Evolutionary conservation across 2,329 filamentous ascomycete genomes (phyloP).

Genomic region (Pseudogymnoascus sp.): DNA sequence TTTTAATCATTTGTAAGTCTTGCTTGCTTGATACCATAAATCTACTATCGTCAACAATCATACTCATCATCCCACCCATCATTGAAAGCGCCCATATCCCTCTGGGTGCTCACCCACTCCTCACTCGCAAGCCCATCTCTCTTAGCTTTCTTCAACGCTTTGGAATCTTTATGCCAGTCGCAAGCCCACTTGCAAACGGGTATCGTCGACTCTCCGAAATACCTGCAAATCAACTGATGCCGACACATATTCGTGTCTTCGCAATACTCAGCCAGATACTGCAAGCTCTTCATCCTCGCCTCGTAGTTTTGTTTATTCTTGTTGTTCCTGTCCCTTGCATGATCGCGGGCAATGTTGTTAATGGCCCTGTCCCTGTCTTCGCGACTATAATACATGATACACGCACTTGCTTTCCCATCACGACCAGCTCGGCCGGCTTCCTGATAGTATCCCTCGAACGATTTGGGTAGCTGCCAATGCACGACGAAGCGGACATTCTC

Average conservation of each 20-base stretch:
- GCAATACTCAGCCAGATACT: constrained; percentile 69
- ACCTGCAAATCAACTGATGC: constrained; percentile 64
- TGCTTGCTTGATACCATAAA: neutral
- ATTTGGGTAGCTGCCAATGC: constrained; percentile 89
- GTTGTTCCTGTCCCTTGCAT: constrained; percentile 20
- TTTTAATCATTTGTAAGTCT: neutral
- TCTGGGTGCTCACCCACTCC: constrained; percentile 56
- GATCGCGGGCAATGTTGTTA: constrained; percentile 36
- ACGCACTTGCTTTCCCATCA: constrained; percentile 78
- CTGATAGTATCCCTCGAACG: constrained; percentile 93
- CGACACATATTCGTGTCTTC: constrained; percentile 67
- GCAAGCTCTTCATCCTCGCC: constrained; percentile 53
- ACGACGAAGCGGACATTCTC: constrained; percentile 89
- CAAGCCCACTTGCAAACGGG: constrained; percentile 66
- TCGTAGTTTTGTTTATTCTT: constrained; percentile 34
- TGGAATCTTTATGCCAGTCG: constrained; percentile 65
- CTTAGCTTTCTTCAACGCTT: constrained; percentile 49
- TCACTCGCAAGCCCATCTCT: constrained; percentile 47
- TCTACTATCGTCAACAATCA: constrained; percentile 18
- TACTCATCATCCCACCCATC: constrained; percentile 41
- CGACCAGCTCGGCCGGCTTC: constrained; percentile 87
- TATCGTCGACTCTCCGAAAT: constrained; percentile 60
- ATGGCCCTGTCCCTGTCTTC: constrained; percentile 74
- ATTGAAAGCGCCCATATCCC: constrained; percentile 48
- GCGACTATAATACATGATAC: constrained; percentile 83